A percentile compares a stretch with the other conserved stretches of the same genome.
These are phyloP conservation scores for Plenodomus tracheiphilus DNA, from an alignment of 2,329 filamentous ascomycete species.

Conservation along the genomic window DNA sequence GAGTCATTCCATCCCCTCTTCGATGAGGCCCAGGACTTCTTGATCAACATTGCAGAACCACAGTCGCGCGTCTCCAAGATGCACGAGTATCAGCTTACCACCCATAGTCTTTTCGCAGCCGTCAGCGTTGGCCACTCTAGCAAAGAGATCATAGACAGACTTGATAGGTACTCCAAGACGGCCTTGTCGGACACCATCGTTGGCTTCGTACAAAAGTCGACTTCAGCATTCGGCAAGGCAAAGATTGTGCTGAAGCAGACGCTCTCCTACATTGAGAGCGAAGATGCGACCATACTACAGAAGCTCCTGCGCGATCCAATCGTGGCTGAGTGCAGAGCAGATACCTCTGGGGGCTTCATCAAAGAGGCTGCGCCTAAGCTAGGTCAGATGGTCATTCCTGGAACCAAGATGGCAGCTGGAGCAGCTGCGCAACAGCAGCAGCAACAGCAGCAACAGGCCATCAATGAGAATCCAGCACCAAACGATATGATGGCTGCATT, in stretches of 20 bases:
- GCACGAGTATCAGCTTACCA: constrained; percentile 90
- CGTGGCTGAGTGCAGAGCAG: constrained; percentile 78
- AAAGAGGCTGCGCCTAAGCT: constrained; percentile 84
- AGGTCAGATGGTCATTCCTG: constrained; percentile 86
- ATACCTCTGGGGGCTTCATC: constrained; percentile 72
- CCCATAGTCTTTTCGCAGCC: constrained; percentile 92
- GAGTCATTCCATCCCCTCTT: constrained; percentile 93
- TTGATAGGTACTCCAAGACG: constrained; percentile 88
- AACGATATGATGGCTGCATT: constrained; percentile 70
- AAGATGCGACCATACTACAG: constrained; percentile 83
- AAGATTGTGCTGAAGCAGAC: constrained; percentile 94
- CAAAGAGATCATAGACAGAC: constrained; percentile 83
- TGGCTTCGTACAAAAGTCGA: constrained; percentile 79
- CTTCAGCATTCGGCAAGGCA: constrained; percentile 91
- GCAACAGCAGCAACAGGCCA: constrained; percentile 48
- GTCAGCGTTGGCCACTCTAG: constrained; percentile 92
- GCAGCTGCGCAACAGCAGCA: constrained; percentile 62
- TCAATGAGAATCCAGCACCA: constrained; percentile 34
- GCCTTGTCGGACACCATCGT: constrained; percentile 79
- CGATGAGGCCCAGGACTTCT: constrained; percentile 85
- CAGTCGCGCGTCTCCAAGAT: constrained; percentile 86
- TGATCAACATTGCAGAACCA: constrained; percentile 94
- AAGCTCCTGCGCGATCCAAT: constrained; percentile 81
- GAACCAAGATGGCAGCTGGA: constrained; percentile 89
- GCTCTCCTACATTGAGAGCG: constrained; percentile 90